A percentile compares a stretch with the other conserved stretches of the same genome.
These are phyloP conservation scores for Diaporthe citri DNA, from an alignment of 2,329 filamentous ascomycete genomes.

Conservation along the genomic window DNA sequence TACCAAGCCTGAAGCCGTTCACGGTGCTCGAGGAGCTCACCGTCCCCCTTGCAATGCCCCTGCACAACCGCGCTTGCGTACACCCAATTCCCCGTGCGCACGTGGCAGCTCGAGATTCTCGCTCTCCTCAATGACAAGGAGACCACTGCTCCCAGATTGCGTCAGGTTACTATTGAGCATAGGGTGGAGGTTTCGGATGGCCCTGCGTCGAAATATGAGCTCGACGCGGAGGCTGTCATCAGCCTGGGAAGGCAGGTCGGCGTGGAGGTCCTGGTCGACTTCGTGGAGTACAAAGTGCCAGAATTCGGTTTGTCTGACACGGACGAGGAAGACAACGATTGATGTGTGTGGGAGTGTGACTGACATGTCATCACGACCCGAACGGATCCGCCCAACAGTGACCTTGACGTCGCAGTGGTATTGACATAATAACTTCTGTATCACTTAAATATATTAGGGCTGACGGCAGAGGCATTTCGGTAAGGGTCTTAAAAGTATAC, in stretches of 20 bases:
- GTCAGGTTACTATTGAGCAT: background rate
- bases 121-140: background rate
- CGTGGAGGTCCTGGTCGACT: background rate
- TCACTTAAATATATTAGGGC: background rate
- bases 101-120: background rate
- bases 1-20: background rate
- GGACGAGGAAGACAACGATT: background rate
- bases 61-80: background rate
- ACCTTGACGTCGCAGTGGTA: background rate
- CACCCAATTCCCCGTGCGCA: background rate
- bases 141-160: background rate
- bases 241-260: background rate
- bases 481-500: background rate
- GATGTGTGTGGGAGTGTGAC: background rate
- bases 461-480: background rate
- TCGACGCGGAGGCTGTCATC: background rate
- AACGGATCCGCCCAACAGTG: background rate
- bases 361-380: background rate
- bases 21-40: slow-evolving; percentile 6
- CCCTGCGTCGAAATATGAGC: background rate
- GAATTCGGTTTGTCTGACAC: no score
- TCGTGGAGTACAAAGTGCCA: background rate
- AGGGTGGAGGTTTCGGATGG: background rate
- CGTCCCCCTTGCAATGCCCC: background rate
- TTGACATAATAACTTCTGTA: background rate